Base-by-base conservation (phyloP, 2,329 filamentous ascomycete species). In the Sphaerostilbella broomeana region DNA sequence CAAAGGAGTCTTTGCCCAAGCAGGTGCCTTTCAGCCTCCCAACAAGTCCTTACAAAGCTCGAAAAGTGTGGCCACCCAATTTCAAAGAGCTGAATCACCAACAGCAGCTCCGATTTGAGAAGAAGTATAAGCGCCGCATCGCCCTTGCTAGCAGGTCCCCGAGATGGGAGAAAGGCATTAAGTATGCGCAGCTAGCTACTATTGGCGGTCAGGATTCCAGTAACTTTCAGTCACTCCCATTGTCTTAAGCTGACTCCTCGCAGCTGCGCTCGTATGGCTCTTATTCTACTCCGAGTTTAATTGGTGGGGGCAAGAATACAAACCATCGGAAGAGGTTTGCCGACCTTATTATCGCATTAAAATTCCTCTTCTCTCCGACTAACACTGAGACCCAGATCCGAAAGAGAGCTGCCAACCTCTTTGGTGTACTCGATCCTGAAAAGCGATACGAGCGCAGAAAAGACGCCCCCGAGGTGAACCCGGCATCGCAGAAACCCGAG, bases 41-140 rank as follows among this genome's bases (percentile, higher is more conserved):
- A 47, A 70, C 61, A 44, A 79, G 77, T 54, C 73, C 73, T 5
- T 81, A 77, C 64, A 75, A 68, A 53, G 75, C 79, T 34, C 81
- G 84, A 62, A 84, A 82, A 56, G 67, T 77, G 48, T 90, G 85
- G 85, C 85, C 85, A 42, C 85, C 85, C 10, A 79, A 88, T 60
- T 84, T 90, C 61, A 65, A 70, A 46, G 74, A 77, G 55, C 72
- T 90, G 43, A 77, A 77, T 25, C 65, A 70, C 32, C 83, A 84
- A 59, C 78, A 88, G 55, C 81, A 89, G 61, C 83, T 89, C 57
- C 73, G 79, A 29, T 81, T 87, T 51, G 85, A 90, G 67, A 79
- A 84, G 59, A 81, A 83, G 56, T 89, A 83, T 63, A 84, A 86
- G 63, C 72, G 85, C 37, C 73, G 85, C 38, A 62, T 83, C 18